phyloP scores from a whole-genome alignment of 108 stramenopile species.

The Pseudonitzschia pungens region DNA sequence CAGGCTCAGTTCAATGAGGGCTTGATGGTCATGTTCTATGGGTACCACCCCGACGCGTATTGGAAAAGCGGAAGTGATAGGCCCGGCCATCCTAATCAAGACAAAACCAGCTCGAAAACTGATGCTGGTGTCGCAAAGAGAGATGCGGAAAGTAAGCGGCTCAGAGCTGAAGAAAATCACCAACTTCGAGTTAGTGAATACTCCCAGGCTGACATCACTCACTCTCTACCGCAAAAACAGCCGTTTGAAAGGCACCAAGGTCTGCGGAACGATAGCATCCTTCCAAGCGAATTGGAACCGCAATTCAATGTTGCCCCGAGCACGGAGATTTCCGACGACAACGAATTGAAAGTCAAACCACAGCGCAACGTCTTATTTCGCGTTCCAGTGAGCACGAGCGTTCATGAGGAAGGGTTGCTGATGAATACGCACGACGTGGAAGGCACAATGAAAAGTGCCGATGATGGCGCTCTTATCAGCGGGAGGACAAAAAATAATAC shows the following conservation, averaged over 20 bases:
- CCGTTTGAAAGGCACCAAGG: too few species aligned
- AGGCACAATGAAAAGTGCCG: too few species aligned
- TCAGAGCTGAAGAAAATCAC: too few species aligned
- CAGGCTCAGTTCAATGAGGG: constrained; percentile 83
- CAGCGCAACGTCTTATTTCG: neutral
- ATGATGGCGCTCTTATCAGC: neutral
- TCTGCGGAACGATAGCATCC: too few species aligned
- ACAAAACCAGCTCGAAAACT: neutral
- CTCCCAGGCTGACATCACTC: neutral
- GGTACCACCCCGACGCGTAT: constrained; percentile 72
- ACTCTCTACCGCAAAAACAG: too few species aligned
- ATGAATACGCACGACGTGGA: neutral
- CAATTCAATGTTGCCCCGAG: too few species aligned
- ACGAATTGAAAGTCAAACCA: neutral
- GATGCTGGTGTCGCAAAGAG: neutral
- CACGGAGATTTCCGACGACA: too few species aligned
- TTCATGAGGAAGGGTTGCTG: neutral
- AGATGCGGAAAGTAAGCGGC: neutral
- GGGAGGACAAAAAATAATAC: neutral
- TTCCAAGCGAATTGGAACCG: too few species aligned
- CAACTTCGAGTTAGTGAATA: neutral
- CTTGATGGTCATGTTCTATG: constrained; percentile 64
- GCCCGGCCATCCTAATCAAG: too few species aligned
- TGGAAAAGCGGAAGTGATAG: constrained; percentile 39
- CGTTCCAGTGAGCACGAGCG: neutral